A percentile compares a stretch with the other conserved stretches of the same genome.
Conservation (phyloP, 2,329 filamentous ascomycete species). For the Neofusicoccum laricinum region DNA sequence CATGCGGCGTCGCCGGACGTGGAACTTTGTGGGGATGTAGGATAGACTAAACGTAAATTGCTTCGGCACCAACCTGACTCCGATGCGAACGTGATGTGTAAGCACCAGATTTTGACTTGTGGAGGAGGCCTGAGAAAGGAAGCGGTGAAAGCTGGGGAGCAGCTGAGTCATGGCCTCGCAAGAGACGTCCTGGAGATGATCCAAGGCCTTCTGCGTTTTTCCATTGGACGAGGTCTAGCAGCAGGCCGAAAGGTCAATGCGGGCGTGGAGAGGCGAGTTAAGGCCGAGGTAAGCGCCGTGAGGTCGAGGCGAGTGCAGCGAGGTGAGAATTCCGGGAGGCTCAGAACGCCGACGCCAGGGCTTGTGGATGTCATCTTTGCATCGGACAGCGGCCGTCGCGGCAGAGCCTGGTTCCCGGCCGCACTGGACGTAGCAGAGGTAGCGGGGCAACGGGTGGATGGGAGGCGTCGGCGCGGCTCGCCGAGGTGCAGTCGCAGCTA, state of each 20-base stretch:
- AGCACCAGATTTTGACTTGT: background rate
- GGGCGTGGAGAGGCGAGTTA: conserved; percentile 7
- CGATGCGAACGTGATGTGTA: too few species aligned
- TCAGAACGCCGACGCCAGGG: background rate
- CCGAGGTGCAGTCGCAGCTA: background rate
- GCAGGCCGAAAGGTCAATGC: background rate
- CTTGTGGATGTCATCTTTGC: background rate
- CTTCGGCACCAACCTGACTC: background rate
- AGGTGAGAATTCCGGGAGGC: too few species aligned
- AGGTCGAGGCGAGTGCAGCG: background rate
- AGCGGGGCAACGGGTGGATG: background rate
- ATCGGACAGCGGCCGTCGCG: too few species aligned
- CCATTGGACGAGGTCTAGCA: background rate
- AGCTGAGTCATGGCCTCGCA: background rate
- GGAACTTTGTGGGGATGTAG: background rate
- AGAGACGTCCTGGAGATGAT: background rate
- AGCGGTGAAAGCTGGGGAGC: background rate
- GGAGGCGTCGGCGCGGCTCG: background rate
- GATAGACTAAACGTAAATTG: background rate
- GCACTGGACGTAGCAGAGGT: too few species aligned
- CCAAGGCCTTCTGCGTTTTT: background rate
- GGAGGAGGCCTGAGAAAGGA: background rate
- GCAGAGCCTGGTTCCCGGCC: too few species aligned
- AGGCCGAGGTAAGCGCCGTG: conserved; percentile 3
- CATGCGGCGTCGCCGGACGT: too few species aligned